Evolutionary conservation across 2,329 filamentous ascomycete species (phyloP).

Genomic region (Scopulariopsis brevicaulis): DNA sequence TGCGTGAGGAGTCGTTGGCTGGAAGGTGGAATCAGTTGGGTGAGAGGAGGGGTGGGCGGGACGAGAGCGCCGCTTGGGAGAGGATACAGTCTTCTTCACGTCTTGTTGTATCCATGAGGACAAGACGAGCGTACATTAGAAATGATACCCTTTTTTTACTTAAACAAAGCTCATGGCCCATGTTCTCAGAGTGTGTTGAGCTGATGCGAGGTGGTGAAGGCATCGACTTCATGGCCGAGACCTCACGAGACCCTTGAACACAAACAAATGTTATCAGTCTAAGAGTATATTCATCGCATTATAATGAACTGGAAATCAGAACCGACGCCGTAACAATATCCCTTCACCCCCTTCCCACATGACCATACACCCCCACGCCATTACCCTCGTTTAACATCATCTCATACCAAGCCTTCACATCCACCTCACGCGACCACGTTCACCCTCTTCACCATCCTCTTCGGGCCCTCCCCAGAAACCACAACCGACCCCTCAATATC

Average conservation of each 20-base stretch:
- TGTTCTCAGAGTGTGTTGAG: neutral
- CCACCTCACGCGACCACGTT: constrained; percentile 32
- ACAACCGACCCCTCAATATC: constrained; percentile 79
- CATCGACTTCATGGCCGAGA: neutral
- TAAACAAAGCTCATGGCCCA: neutral
- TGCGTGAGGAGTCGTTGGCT: neutral
- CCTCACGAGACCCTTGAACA: neutral
- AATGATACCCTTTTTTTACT: neutral
- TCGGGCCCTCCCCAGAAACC: constrained; percentile 72
- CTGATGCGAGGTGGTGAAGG: neutral
- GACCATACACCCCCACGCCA: neutral
- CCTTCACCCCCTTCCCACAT: neutral
- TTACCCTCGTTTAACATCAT: neutral
- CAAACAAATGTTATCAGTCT: neutral
- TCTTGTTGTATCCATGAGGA: neutral
- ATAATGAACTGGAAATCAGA: neutral
- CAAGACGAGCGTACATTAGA: neutral
- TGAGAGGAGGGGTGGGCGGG: neutral
- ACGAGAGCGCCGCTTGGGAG: neutral
- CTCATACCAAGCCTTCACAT: neutral
- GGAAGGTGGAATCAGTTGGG: neutral
- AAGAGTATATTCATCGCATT: neutral
- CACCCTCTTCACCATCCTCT: constrained; percentile 71
- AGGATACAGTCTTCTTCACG: neutral
- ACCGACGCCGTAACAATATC: neutral